Base-by-base conservation (phyloP, 2,329 filamentous ascomycete genomes). In the Aspergillus pseudotamarii region DNA sequence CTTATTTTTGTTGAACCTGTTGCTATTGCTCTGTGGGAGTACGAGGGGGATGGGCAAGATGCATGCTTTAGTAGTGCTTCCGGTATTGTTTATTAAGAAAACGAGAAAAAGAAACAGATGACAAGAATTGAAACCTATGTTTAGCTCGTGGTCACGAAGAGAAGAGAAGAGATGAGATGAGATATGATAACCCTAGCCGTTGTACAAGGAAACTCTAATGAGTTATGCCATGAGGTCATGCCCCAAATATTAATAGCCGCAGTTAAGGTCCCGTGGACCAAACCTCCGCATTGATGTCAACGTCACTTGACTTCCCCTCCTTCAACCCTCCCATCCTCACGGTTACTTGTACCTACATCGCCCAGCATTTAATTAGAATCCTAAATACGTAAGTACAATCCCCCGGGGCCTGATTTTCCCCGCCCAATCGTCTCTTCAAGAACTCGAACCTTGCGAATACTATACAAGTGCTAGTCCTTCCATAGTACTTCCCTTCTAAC, bases 231-330 rank as follows among this genome's bases (percentile, higher is more conserved):
- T 46, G 43, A 46, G 43, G 43, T 46, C 43, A 46, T 46, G 43
- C 9, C n/a, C 11, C 26, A 14, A 50, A 6, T 46, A 46, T 21
- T 46, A 46, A 46, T 46, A 46, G 21, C n/a, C 43, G 21, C 10
- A 48, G 23, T 48, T 48, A 48, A 46, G 41, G 41, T 58, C 57
- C 57, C 57, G 57, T 58, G 57, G 48, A 51, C 32, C 26, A 30
- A 30, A 51, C 30, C 26, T 58, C 56, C 57, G 56, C 38, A 58
- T 57, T 41, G 10, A 28, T 41, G 38, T 41, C 38, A 41, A n/a
- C 38, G 43, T 57, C 56, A 58, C 56, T 58, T 58, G 56, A 58
- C 43, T 32, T 12, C 36, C 55, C 45, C 45, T 48, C 45, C n/a
- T 46, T 23, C 43, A 46, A 46, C n/a, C 23, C 45, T 34, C 6